Conservation (phyloP, 441 rosid species). For the Hura crepitans region DNA sequence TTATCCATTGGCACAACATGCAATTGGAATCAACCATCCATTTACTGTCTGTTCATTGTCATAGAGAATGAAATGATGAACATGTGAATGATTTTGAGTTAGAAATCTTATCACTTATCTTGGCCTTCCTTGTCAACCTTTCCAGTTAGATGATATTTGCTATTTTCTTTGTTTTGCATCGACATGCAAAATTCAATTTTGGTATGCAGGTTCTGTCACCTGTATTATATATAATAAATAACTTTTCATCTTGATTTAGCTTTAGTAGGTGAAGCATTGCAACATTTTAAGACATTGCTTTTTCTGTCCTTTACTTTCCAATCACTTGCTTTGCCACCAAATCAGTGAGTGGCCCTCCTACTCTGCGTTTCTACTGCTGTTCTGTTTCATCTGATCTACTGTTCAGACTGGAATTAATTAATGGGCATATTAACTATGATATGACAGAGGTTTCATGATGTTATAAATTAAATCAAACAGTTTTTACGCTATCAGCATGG, state of each 20-base stretch:
- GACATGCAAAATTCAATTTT: constrained; percentile 5
- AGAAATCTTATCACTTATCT: too few species aligned
- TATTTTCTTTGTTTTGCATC: neutral
- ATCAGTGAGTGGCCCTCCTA: constrained; percentile 39
- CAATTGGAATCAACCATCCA: neutral
- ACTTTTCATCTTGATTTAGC: too few species aligned
- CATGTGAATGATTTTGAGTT: neutral
- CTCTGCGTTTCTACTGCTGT: constrained; percentile 15
- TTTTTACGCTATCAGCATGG: neutral
- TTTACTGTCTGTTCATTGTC: neutral
- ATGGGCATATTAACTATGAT: constrained; percentile 21
- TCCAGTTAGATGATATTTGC: neutral
- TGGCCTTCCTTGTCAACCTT: neutral
- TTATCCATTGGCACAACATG: neutral
- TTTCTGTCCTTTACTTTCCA: constrained; percentile 25
- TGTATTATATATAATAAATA: too few species aligned
- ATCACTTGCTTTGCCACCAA: constrained; percentile 20
- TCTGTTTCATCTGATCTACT: constrained; percentile 10
- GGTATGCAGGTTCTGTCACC: constrained; percentile 2
- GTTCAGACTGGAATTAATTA: constrained; percentile 10
- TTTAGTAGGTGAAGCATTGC: constrained; percentile 38
- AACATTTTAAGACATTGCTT: constrained; percentile 12
- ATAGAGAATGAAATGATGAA: neutral
- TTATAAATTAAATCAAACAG: neutral
- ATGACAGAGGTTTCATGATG: constrained; percentile 27